Conservation (phyloP, 805 yeast genomes). For the Dipodascus albidus region DNA sequence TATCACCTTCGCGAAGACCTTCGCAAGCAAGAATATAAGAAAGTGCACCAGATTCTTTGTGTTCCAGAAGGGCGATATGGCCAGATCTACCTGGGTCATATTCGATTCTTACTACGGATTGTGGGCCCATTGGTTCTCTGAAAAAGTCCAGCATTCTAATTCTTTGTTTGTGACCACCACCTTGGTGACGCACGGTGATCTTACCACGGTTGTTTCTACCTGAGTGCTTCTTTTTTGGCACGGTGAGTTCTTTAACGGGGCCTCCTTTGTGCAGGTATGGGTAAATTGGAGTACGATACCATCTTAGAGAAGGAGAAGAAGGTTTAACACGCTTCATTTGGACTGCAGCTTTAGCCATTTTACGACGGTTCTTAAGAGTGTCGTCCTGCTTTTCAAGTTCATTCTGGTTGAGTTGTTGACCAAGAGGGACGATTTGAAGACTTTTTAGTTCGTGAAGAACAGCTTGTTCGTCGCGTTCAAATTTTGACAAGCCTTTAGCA, state of each 20-base stretch:
- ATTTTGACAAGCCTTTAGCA: constrained; percentile 2
- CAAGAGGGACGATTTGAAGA: constrained; percentile 15
- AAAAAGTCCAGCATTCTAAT: constrained; percentile 70
- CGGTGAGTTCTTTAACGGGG: constrained; percentile 68
- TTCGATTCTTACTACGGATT: constrained; percentile 77
- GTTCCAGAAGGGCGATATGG: constrained; percentile 79
- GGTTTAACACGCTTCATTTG: constrained; percentile 68
- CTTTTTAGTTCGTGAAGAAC: constrained; percentile 10
- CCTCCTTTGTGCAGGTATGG: constrained; percentile 78
- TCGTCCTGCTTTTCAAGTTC: constrained; percentile 73
- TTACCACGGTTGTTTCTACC: constrained; percentile 87
- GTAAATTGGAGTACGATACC: constrained; percentile 82
- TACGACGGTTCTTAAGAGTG: constrained; percentile 58
- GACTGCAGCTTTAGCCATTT: constrained; percentile 58
- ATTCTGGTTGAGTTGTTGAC: constrained; percentile 31
- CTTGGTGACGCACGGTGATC: constrained; percentile 88
- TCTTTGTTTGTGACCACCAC: constrained; percentile 93
- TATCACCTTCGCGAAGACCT: constrained; percentile 88
- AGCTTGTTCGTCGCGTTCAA: neutral
- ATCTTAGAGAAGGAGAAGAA: constrained; percentile 75
- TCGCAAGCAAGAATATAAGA: constrained; percentile 85
- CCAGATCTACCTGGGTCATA: constrained; percentile 92
- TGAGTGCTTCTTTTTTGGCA: constrained; percentile 56
- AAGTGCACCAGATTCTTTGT: constrained; percentile 45
- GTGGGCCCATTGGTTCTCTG: constrained; percentile 58